Evolutionary conservation across 2,329 filamentous ascomycete species (phyloP), one percentile per base, ranked within the genome.

Genomic region (Beauveria scarabaeidicola): DNA sequence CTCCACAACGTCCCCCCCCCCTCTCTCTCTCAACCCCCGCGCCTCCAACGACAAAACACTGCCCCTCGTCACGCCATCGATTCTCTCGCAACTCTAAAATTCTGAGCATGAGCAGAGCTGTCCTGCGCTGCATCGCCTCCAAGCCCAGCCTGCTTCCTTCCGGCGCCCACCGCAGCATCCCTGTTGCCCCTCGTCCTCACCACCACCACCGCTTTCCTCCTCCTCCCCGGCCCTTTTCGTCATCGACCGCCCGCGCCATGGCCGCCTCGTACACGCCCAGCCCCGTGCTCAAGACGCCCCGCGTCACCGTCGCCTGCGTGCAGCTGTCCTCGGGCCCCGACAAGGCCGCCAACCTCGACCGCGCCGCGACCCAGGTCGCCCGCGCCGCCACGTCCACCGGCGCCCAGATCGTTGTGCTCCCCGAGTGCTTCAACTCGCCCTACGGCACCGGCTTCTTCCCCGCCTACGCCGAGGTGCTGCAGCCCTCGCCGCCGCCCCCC

Each of bases 381-480:
- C 86, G 91, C 72, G 93, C 94, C 5, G 87, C 91, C 25, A 73
- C 78, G 27, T 38, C 48, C 5, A 77, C 77, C 3, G 93, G 93
- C 65, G 91, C 93, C 62, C 85, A 89, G 60, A 85, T 99, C 61
- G 87, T 97, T 64, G 91, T 97, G 38, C 83, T 99, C 19, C 94
- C 94, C 40, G 94, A 99, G 78, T 99, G 94, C 81, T 99, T 99
- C 85, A 99, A 99, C 79, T 95, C 90, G 46, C 94, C 94, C 9
- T 99, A 99, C 75, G 94, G 94, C 65, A 91, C 86, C 65, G 74
- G 91, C 69, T 92, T 87, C 79, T 99, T 99, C 76, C 88, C 92
- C 58, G 83, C 86, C 62, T 97, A 97, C 73, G 92, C 94, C 65
- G 94, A 99, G 75, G 87, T 85, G 1, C 85, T 97, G n/a, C 75